phyloP scores from a whole-genome alignment of 2,329 filamentous ascomycete genomes.

The Beauveria caledonica region DNA sequence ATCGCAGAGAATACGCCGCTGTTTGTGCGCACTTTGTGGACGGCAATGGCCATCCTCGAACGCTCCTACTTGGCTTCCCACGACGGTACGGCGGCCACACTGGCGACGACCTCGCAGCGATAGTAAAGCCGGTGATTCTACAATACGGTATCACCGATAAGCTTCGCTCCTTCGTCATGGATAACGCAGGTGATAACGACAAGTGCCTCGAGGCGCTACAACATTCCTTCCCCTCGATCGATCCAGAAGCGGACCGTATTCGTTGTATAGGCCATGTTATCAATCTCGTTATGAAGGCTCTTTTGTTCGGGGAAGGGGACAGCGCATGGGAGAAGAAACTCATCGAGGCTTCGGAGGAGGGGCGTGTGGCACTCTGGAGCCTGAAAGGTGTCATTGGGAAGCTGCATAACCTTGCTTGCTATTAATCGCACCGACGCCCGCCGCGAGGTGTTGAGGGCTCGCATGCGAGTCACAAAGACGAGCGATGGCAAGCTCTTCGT shows the following conservation, averaged over 20 bases:
- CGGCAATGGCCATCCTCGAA: neutral
- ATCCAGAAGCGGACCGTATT: neutral
- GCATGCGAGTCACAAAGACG: too few species aligned
- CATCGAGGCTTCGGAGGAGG: neutral
- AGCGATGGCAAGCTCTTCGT: too few species aligned
- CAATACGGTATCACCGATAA: neutral
- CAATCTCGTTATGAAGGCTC: neutral
- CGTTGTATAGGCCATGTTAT: neutral
- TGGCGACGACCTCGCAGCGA: neutral
- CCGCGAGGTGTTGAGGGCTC: too few species aligned
- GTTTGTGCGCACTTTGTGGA: neutral
- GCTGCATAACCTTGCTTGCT: neutral
- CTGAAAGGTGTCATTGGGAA: neutral
- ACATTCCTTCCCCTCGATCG: neutral
- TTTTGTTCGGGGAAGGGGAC: neutral
- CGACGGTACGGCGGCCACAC: neutral
- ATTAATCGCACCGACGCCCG: neutral
- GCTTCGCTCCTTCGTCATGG: neutral
- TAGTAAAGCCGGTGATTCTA: neutral
- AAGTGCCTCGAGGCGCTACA: neutral
- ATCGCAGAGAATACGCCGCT: neutral
- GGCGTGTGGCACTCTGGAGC: neutral
- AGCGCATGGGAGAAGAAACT: neutral
- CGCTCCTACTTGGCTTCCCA: neutral
- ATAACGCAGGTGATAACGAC: neutral